Percentiles rank a stretch among this genome's conserved stretches.
Conservation (phyloP, 352 stramenopile genomes). For the Phytopythium vexans region DNA sequence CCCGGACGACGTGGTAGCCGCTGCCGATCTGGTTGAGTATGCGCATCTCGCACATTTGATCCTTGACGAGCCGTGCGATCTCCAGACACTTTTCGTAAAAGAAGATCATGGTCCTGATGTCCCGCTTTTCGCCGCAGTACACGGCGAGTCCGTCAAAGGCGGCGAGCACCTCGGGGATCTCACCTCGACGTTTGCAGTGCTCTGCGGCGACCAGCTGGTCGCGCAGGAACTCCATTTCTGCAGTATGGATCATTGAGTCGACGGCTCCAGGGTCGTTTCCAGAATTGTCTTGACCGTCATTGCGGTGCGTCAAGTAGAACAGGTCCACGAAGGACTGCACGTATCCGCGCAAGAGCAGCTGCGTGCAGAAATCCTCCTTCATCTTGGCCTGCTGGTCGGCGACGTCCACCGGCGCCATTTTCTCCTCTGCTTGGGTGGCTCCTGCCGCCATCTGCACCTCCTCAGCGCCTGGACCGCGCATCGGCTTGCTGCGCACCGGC, state of each 20-base stretch:
- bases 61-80: conserved; percentile 83
- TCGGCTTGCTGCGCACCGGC: conserved; percentile 55
- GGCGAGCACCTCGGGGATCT: conserved; percentile 81
- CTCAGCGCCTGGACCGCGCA: conserved; percentile 35
- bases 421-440: conserved; percentile 2
- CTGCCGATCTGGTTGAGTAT: conserved; percentile 81
- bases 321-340: conserved; percentile 94
- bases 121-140: conserved; percentile 72
- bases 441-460: conserved; percentile 1
- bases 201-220: conserved; percentile 87
- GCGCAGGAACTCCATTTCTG: conserved; percentile 86
- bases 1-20: conserved; percentile 71
- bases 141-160: conserved; percentile 80
- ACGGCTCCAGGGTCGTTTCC: not conserved
- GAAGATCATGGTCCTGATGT: conserved; percentile 89
- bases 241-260: conserved; percentile 14
- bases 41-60: conserved; percentile 84
- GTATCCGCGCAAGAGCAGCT: conserved; percentile 87
- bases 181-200: conserved; percentile 84
- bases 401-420: conserved; percentile 9
- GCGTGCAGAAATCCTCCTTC: conserved; percentile 79
- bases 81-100: conserved; percentile 94
- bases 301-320: conserved; percentile 91
- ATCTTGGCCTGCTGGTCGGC: conserved; percentile 50
- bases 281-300: conserved; percentile 19